Conservation (phyloP, 1,284 basidiomycete genomes). For the Taiwanofungus camphoratus region DNA sequence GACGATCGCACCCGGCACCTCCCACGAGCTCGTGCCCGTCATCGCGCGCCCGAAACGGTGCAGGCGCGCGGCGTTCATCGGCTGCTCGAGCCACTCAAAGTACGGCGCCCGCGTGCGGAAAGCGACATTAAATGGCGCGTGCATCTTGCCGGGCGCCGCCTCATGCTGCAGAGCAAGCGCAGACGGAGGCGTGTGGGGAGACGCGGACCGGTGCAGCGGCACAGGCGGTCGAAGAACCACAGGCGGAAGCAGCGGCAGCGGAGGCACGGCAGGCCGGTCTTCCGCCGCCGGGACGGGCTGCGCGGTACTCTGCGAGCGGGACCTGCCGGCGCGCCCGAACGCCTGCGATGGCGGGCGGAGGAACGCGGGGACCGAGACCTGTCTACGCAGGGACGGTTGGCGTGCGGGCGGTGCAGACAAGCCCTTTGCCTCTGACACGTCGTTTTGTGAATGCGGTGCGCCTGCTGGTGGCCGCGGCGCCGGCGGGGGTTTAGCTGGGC, state of each 20-base stretch:
- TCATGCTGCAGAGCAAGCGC: background rate
- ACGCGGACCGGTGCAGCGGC: too few relatives aligned
- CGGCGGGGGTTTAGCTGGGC: background rate
- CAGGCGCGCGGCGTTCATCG: conserved; percentile 35
- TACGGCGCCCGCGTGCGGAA: conserved; percentile 29
- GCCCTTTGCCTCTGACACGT: background rate
- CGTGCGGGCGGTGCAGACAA: too few relatives aligned
- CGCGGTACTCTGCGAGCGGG: background rate
- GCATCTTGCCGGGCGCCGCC: conserved; percentile 18
- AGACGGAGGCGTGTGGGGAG: too few relatives aligned
- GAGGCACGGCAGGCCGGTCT: too few relatives aligned
- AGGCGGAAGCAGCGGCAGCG: too few relatives aligned
- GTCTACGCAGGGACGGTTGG: too few relatives aligned
- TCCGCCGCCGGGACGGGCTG: background rate
- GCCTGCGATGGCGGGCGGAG: too few relatives aligned
- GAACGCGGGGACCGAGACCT: too few relatives aligned
- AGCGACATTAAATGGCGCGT: conserved; percentile 31
- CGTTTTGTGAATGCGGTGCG: too few relatives aligned
- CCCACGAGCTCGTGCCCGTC: conserved; percentile 62
- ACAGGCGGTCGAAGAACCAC: too few relatives aligned
- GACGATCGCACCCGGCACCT: conserved; percentile 33
- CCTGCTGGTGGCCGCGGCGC: too few relatives aligned
- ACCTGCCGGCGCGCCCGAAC: background rate
- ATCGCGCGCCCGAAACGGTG: conserved; percentile 67
- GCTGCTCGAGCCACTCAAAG: conserved; percentile 34